Base-by-base conservation (phyloP, 768 basidiomycete species). In the Cystobasidium tubakii region DNA sequence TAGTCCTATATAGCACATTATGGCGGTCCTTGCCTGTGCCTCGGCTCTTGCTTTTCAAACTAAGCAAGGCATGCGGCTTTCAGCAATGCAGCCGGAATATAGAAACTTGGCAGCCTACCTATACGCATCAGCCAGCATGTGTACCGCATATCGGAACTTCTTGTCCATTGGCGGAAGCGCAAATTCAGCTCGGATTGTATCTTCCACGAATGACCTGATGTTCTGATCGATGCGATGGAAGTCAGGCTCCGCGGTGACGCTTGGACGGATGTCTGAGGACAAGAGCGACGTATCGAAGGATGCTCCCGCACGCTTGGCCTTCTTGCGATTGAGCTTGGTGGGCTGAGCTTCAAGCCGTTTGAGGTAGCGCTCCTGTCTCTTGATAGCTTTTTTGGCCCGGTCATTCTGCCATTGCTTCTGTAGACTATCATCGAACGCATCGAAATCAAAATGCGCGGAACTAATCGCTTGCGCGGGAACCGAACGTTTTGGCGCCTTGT, bases 161-260 rank as follows among this genome's bases (percentile, higher is more conserved):
- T 71, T 71, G 53, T 71, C 69, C 69, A 71, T 71, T 23, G 69
- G 69, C 1, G 69, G 69, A 29, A 71, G 69, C 13, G 25, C n/a
- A 36, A 55, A 42, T 39, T 71, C 25, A 2, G 19, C 25, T 7
- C 25, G 34, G 19, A 7, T 36, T 1, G 25, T 23, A 19, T 60
- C 36, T 39, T 71, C 69, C 25, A 71, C 53, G 54, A 71, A 71
- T 2, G 10, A n/a, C 13, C 29, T 7, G 4, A 71, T 34, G 10
- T 60, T 53, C 1, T 9, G 9, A 42, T 71, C 53, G 54, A 71
- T 60, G 10, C 55, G 53, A 55, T 71, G 69, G 39, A 71, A 71
- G 46, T 71, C 69, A 10, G 69, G 69, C 15, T 60, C 57, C 27
- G 27, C 9, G 13, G 57, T 12, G 10, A 3, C 27, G 15, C 21